Evolutionary conservation across 2,329 filamentous ascomycete genomes (phyloP).

Genomic region (Aspergillus aculeatinus): DNA sequence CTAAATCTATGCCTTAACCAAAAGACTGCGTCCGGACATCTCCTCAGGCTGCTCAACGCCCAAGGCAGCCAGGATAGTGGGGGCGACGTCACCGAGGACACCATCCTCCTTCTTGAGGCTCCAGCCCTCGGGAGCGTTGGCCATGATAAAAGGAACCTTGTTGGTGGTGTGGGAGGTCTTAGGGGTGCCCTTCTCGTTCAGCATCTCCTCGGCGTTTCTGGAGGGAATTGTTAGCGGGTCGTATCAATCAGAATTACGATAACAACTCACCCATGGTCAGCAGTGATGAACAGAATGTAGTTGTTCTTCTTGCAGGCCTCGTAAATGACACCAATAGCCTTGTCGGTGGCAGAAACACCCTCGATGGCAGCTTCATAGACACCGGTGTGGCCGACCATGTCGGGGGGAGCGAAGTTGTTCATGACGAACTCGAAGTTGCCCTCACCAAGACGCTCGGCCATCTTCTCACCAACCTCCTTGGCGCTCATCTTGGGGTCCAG

Average conservation of each 20-base stretch:
- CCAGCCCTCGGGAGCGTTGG: constrained; percentile 89
- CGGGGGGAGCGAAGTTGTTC: constrained; percentile 99
- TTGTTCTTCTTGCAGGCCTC: constrained; percentile 91
- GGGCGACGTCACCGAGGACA: constrained; percentile 95
- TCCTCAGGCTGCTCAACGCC: constrained; percentile 84
- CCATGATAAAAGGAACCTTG: constrained; percentile 97
- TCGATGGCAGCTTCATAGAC: constrained; percentile 92
- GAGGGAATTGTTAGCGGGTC: neutral
- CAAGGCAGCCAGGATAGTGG: constrained; percentile 89
- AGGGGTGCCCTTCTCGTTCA: constrained; percentile 89
- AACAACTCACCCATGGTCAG: constrained; percentile 75
- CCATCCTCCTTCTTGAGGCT: constrained; percentile 78
- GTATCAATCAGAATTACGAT: neutral
- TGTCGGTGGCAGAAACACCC: constrained; percentile 82
- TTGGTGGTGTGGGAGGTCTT: constrained; percentile 99
- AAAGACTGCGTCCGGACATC: constrained; percentile 84
- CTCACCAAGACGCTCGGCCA: constrained; percentile 80
- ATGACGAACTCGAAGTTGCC: constrained; percentile 93
- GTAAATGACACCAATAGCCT: constrained; percentile 87
- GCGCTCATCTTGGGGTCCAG: constrained; percentile 94
- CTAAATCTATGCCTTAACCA: constrained; percentile 62
- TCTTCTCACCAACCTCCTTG: constrained; percentile 82
- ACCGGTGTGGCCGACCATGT: constrained; percentile 99
- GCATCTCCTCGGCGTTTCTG: constrained; percentile 96
- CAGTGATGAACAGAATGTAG: constrained; percentile 92